Base-by-base conservation (phyloP, 768 basidiomycete species). In the Leccinum truebloodii region DNA sequence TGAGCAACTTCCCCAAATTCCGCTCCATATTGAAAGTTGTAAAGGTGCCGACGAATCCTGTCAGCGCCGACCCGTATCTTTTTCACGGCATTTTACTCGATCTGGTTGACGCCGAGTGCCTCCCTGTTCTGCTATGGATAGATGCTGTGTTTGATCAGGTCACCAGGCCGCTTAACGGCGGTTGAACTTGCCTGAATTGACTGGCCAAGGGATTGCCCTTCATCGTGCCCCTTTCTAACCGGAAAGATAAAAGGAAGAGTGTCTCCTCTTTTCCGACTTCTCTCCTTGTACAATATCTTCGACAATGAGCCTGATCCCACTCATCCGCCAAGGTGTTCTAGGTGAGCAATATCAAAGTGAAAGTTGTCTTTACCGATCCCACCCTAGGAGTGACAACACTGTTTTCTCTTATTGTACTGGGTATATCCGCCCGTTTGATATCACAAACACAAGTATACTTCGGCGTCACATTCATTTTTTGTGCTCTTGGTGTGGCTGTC, bases 341-440 rank as follows among this genome's bases (percentile, higher is more conserved):
- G 68, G 73, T 71, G 56, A 63, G 67, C 13, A 51, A 24, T 30
- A 10, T 51, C 24, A 22, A 41, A 39, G 37, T 6, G 10, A 32
- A 18, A 28, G n/a, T 30, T 16, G 24, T 50, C 49, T 10, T 52
- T 44, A 34, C 63, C 44, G 50, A 70, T 55, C 12, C 30, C 10
- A 46, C 20, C 13, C 32, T 41, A 73, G 73, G 55, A 53, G 6
- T 24, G 35, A 50, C 66, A 4, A 50, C 55, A 4, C 7, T 73
- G 9, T 72, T 76, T 54, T 67, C 75, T 5, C 1, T 77, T 35
- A 67, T 80, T 53, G 73, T 65, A 22, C 56, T 79, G 22, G 71
- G 67, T 13, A 2, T 78, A 2, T 61, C 68, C 6, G 78, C 69
- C 14, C 48, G 67, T 55, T 50, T 78, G 34, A 65, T 71, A 56